phyloP scores from a whole-genome alignment of 345 rosid species.

The Euphorbia pulcherrima region DNA sequence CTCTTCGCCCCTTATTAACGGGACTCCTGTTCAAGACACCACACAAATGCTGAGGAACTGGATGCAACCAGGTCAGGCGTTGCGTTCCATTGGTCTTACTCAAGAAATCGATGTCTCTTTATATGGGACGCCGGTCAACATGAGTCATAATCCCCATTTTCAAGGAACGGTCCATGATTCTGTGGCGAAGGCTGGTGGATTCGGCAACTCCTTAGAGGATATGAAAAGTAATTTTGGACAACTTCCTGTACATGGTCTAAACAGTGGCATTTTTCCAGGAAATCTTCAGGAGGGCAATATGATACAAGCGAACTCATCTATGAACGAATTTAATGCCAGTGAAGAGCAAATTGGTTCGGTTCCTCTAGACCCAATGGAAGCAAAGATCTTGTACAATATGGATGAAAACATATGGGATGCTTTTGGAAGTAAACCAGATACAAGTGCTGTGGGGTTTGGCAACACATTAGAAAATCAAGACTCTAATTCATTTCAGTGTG shows the following conservation, averaged over 20 bases:
- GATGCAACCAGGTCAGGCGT: conserved; percentile 45
- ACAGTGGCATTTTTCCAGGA: conserved; percentile 30
- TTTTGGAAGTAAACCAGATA: conserved; percentile 48
- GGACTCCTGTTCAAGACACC: conserved; percentile 49
- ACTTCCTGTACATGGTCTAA: conserved; percentile 33
- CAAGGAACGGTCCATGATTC: conserved; percentile 26
- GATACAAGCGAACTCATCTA: conserved; percentile 26
- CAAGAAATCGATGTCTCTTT: conserved; percentile 51
- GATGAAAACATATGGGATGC: conserved; percentile 81
- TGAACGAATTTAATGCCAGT: conserved; percentile 35
- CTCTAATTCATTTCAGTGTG: conserved; percentile 61
- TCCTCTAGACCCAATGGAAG: conserved; percentile 80
- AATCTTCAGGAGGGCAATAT: conserved; percentile 30
- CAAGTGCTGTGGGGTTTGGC: conserved; percentile 39
- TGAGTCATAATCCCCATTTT: conserved; percentile 16
- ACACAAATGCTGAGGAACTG: conserved; percentile 36
- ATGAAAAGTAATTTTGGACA: conserved; percentile 37
- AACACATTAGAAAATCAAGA: conserved; percentile 43
- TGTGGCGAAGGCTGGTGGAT: conserved; percentile 30
- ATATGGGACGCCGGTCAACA: conserved; percentile 40
- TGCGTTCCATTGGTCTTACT: conserved; percentile 37
- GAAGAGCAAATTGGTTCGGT: conserved; percentile 45
- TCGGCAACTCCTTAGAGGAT: conserved; percentile 33
- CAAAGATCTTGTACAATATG: conserved; percentile 71
- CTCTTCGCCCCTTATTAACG: conserved; percentile 41